Evolutionary conservation across 192 early-diverging fungal genomes (phyloP), one percentile per base, ranked within the genome.

Genomic region (Podila epicladia): DNA sequence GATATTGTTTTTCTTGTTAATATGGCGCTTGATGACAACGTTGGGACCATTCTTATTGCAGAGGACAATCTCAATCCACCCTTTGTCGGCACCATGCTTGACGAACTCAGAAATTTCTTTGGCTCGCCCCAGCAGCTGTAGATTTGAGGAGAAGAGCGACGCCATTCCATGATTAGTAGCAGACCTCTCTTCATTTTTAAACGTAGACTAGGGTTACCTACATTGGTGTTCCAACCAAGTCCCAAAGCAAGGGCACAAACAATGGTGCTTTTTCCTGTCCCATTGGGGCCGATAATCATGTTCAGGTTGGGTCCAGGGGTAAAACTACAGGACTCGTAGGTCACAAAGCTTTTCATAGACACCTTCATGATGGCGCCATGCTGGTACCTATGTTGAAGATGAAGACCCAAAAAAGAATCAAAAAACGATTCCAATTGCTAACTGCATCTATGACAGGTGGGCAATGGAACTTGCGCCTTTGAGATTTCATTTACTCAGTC

Each of bases 221-320:
- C 73, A 26, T 87, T 79, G 4, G 93, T 85, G 51, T 90, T 89
- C 35, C 95, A 95, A 24, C 93, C 97, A 19, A 98, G 87, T 7
- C 97, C 98, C n/a, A 99, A 83, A 15, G 96, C 97, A 62, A 99
- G 93, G 0, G 96, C 97, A 75, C 97, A 98, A 2, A 99, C 97
- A 45, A 98, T 93, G 0, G 96, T 96, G 50, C 92, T 94, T 74
- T 99, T 99, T 58, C 98, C 98, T 0, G 98, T 97, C 9, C 97
- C 97, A 76, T 98, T 99, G 4, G 97, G 94, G 28, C 95, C 97
- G 60, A 98, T 94, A 35, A 99, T 94, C 98, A 99, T 99, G 83
- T 99, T 99, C 78, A 99, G 87, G 69, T 97, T 89, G 0, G 97
- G 97, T 0, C 98, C 98, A 2, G 98, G 97, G 9, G 55, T 75